Evolutionary conservation across 371 early-diverging fungal genomes (phyloP).

Genomic region (Zychaea mexicana): DNA sequence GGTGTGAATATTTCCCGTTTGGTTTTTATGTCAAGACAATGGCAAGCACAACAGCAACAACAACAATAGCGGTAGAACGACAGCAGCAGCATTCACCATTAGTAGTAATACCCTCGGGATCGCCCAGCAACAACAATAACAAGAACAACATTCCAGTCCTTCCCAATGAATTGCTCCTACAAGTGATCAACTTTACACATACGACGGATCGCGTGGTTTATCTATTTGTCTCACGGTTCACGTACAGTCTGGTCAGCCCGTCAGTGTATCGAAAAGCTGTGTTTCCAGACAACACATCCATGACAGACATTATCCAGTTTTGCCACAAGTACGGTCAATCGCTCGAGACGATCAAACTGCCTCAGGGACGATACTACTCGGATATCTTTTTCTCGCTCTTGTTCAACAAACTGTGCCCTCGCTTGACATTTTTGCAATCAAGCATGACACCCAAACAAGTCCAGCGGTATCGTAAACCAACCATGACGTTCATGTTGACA

Average conservation of each 20-base stretch:
- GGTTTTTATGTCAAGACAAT: too few species aligned
- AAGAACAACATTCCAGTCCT: constrained; percentile 11
- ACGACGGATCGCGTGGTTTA: constrained; percentile 12
- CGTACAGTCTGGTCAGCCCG: constrained; percentile 34
- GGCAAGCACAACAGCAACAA: background rate
- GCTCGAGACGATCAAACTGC: constrained; percentile 40
- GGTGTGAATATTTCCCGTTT: too few species aligned
- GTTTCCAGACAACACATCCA: constrained; percentile 33
- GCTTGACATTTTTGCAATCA: constrained; percentile 34
- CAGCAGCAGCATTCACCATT: too few species aligned
- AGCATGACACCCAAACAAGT: constrained; percentile 29
- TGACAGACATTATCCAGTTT: constrained; percentile 30
- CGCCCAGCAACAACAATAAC: background rate
- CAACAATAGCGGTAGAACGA: constrained; percentile 5
- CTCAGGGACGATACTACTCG: constrained; percentile 27
- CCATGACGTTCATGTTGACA: constrained; percentile 37
- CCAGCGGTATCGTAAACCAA: constrained; percentile 2
- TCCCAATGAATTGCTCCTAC: constrained; percentile 33
- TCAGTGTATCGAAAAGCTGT: constrained; percentile 39
- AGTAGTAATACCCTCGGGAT: too few species aligned
- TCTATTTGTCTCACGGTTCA: constrained; percentile 30
- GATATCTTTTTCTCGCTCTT: constrained; percentile 26
- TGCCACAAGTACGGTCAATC: constrained; percentile 38
- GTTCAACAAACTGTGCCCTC: constrained; percentile 27
- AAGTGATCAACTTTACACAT: constrained; percentile 16